Base-by-base conservation (phyloP, 192 early-diverging fungal genomes). In the Coemansia sp. region DNA sequence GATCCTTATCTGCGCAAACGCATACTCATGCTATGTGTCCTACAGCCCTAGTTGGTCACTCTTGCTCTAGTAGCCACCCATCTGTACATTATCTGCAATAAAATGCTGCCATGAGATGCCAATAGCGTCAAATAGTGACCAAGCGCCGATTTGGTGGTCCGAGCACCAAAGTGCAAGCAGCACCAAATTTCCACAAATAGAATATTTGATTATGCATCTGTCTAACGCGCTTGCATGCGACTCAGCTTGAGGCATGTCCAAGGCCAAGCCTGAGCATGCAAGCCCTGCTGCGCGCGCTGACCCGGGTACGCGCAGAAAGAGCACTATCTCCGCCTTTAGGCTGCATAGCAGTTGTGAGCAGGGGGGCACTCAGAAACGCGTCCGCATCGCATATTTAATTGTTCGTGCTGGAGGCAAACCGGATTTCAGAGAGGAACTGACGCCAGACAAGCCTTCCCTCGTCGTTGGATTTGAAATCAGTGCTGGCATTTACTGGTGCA, bases 341-440 rank as follows among this genome's bases (percentile, higher is more conserved):
- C 51, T 33, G 51, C 51, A 55, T 55, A 31, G 16, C 51, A 14
- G 13, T 6, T 23, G 48, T 55, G 51, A 31, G 51, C 24, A n/a
- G 9, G 38, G 23, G 24, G 51, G 51, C 51, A 55, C 51, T 55
- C 51, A 55, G 51, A 55, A 55, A 55, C 51, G 51, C 51, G 51
- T 28, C 14, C 16, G 51, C 51, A 55, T 55, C 51, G 51, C 26
- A 55, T 55, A 55, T 55, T 55, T 55, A 55, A 55, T 55, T 55
- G 51, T 55, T 55, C 26, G 51, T 14, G 51, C 26, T 13, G 10
- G 23, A 31, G 26, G 9, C 48, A 51, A 51, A 51, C 48, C 48
- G 4, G 48, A 51, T 51, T 51, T 28, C 11, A 16, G 14, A 24
- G 14, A 55, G 51, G 26, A 26, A 28, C 28, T 28, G 51, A 33